Percentiles rank a stretch among this genome's conserved stretches.
Conservation (phyloP, 2,329 filamentous ascomycete genomes). For the Xylariaceae sp. region DNA sequence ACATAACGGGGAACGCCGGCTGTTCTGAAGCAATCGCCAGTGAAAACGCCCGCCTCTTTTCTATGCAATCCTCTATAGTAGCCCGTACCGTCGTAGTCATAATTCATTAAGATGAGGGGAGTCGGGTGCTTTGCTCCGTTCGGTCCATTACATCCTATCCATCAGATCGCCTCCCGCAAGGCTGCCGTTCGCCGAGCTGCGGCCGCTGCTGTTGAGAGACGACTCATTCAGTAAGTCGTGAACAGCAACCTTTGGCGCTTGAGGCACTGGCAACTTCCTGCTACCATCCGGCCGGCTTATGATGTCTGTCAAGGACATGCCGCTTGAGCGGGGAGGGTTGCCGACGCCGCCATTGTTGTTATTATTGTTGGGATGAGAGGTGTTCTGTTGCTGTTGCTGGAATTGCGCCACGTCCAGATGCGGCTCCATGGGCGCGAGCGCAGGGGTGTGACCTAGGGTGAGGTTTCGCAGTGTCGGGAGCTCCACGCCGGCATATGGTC, state of each 20-base stretch:
- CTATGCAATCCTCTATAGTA: constrained; percentile 26
- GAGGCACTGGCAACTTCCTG: constrained; percentile 82
- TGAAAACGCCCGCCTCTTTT: constrained; percentile 21
- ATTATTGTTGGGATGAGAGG: constrained; percentile 44
- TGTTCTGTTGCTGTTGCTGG: constrained; percentile 35
- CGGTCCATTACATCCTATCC: constrained; percentile 45
- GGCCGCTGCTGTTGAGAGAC: constrained; percentile 61
- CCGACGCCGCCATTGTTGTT: too few species aligned
- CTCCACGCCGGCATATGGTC: constrained; percentile 72
- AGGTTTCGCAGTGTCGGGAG: constrained; percentile 74
- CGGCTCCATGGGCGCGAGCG: constrained; percentile 52
- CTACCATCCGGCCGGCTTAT: constrained; percentile 82
- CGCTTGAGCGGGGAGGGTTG: constrained; percentile 39
- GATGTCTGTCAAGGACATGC: constrained; percentile 83
- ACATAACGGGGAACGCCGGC: too few species aligned
- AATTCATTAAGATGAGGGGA: too few species aligned
- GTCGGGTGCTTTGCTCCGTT: too few species aligned
- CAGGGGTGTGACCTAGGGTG: constrained; percentile 47
- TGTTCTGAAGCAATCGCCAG: constrained; percentile 9
- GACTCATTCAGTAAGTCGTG: constrained; percentile 69
- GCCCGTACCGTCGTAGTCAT: constrained; percentile 20
- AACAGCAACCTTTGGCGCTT: constrained; percentile 81
- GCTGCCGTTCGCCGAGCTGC: constrained; percentile 71
- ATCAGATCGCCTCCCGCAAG: constrained; percentile 64
- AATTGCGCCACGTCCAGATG: constrained; percentile 38